Evolutionary conservation across 2,329 filamentous ascomycete species (phyloP), one percentile per base, ranked within the genome.

Genomic region (Zarea fungicola): DNA sequence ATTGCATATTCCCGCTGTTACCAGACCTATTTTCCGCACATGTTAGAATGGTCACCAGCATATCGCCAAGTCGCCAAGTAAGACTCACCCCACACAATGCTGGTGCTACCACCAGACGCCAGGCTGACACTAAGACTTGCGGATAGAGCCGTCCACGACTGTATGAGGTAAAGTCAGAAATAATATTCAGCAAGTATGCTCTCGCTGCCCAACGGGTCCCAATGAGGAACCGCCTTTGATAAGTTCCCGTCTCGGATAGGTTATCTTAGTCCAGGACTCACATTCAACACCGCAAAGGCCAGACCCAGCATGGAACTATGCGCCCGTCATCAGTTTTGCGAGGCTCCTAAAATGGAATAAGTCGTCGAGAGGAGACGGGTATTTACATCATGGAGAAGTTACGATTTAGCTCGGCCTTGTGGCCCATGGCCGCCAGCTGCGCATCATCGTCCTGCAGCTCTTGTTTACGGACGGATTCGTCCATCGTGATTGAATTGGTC

Each of bases 71-170:
- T 2, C 18, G 21, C 9, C n/a, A 9, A 10, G n/a, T 14, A 19
- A 26, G 22, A 41, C 36, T 28, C 16, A 60, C 85, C 86, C 85
- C 85, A 90, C 29, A 90, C 76, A 13, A 89, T 83, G 45, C 81
- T 77, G 2, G 77, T 80, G 32, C 81, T 76, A 1, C 85, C 82
- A 48, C 87, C 86, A 16, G 79, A 84, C 0, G 85, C 83, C 16
- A 91, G 66, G 23, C 70, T 70, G 5, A 75, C 59, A 1, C 66
- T 66, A 6, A 75, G 65, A 2, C 69, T 73, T 2, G 70, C 69
- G 6, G 72, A 68, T 2, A 75, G 67, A 1, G 71, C 71, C 1
- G 71, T 74, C 70, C 71, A 74, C 14, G 68, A 65, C 57, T 60
- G 19, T 19, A 6, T 5, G 21, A 26, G 7, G 18, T 19, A 3